Conservation (phyloP, 106 monocot genomes). For the Xerophyta viscosa region DNA sequence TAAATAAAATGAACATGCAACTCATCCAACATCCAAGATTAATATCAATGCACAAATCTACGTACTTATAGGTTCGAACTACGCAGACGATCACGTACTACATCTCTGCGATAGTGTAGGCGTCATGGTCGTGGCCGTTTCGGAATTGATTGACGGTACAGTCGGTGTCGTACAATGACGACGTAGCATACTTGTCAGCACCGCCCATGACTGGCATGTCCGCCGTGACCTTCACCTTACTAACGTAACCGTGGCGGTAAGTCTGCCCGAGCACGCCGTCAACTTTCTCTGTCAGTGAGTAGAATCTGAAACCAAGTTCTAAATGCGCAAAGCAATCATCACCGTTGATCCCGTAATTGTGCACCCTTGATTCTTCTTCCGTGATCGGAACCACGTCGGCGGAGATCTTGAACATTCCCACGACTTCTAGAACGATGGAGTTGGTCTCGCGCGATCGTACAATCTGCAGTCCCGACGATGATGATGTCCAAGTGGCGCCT, state of each 20-base stretch:
- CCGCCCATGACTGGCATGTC: constrained; percentile 30
- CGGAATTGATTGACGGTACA: constrained; percentile 17
- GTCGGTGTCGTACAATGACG: constrained; percentile 19
- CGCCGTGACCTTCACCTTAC: constrained; percentile 4
- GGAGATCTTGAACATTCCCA: constrained; percentile 3
- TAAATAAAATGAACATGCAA: no score
- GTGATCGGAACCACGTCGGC: constrained; percentile 16
- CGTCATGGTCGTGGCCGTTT: background rate
- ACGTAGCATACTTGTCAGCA: constrained; percentile 10
- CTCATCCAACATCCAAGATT: no score
- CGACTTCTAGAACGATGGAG: constrained; percentile 6
- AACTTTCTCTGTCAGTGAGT: constrained; percentile 3
- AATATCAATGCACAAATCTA: no score
- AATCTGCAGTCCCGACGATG: background rate
- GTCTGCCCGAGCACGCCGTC: constrained; percentile 25
- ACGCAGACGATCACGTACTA: no score
- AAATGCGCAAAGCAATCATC: constrained; percentile 27
- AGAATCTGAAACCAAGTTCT: constrained; percentile 19
- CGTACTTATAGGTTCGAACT: no score
- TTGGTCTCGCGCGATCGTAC: constrained; percentile 4
- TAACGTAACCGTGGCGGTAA: constrained; percentile 11
- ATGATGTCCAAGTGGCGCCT: constrained; percentile 8
- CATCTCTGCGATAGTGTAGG: no score
- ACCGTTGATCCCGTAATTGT: constrained; percentile 7
- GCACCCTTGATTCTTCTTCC: constrained; percentile 14